Base-by-base conservation (phyloP, 2,329 filamentous ascomycete species). In the Claviceps sorghi region DNA sequence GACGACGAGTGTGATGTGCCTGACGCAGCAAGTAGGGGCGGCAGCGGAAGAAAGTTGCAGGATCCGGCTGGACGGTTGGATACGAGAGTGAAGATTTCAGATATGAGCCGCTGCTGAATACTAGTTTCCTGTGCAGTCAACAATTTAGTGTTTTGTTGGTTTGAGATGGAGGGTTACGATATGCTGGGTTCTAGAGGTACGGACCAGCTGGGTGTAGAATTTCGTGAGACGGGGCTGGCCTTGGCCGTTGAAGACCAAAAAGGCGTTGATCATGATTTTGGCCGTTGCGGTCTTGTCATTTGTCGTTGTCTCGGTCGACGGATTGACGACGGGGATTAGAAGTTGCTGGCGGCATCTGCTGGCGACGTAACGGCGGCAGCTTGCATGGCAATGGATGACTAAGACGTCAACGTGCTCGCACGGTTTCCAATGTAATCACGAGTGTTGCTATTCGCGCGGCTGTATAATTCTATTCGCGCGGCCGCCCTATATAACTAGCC, bases 231-330 rank as follows among this genome's bases (percentile, higher is more conserved):
- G 85, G 40, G 93, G 91, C 70, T 98, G 91, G 58, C 93, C 93
- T 62, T 91, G 88, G 73, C 95, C 95, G 65, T 98, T 98, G 76
- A 98, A 98, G 67, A 98, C 91, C 59, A 98, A 77, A 56, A 98
- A 91, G 34, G 94, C 93, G 76, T 95, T 98, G 69, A 98, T 97
- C 93, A 98, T 98, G 60, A 59, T 71, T 50, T 55, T 53, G 29
- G 26, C 34, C 34, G 21, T 29, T 13, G 36, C 47, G 47, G 19
- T 3, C 34, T 40, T 19, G 34, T 40, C 46, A 38, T 38, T n/a
- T 22, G 32, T 38, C n/a, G 22, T 1, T 19, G 17, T n/a, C 26
- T 26, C 26, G 3, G 26, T 26, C 26, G 26, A n/a, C 32, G 21
- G 32, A 19, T 22, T 40, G 21, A 26, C 21, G 47, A 38, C 22